These are phyloP conservation scores for Agaricus sinodeliciosus DNA, from an alignment of 768 basidiomycete genomes.

Conservation along the genomic window DNA sequence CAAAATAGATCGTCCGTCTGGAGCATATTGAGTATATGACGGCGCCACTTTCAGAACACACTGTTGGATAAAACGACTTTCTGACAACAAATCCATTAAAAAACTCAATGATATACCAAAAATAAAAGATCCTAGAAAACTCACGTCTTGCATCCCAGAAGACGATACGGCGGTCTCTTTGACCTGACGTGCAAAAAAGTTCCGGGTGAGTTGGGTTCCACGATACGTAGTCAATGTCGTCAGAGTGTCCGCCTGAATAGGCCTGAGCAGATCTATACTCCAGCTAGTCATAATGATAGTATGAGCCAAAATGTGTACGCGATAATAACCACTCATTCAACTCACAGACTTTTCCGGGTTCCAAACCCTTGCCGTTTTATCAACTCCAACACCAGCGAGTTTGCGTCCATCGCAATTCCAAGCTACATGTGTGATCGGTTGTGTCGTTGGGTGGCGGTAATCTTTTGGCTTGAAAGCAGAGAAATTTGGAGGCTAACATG, in stretches of 20 bases:
- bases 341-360: conserved; percentile 70
- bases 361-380: conserved; percentile 76
- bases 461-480: conserved; percentile 77
- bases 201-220: conserved; percentile 88
- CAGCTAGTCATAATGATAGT: conserved; percentile 36
- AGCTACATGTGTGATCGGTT: conserved; percentile 69
- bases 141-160: conserved; percentile 85
- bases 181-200: conserved; percentile 73
- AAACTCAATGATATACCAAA: neutral
- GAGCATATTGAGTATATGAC: conserved; percentile 61
- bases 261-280: conserved; percentile 59
- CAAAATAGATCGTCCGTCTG: conserved; percentile 61
- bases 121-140: conserved; percentile 15
- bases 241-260: conserved; percentile 66
- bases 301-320: neutral
- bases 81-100: conserved; percentile 27
- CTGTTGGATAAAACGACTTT: conserved; percentile 65
- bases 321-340: conserved; percentile 5
- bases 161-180: conserved; percentile 65
- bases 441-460: conserved; percentile 55
- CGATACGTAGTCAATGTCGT: conserved; percentile 76
- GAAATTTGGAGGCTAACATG: conserved; percentile 63
- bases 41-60: conserved; percentile 53
- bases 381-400: conserved; percentile 75
- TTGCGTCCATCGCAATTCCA: conserved; percentile 85